These are phyloP conservation scores for Pythium insidiosum DNA, from an alignment of 352 stramenopile genomes.

Conservation along the genomic window DNA sequence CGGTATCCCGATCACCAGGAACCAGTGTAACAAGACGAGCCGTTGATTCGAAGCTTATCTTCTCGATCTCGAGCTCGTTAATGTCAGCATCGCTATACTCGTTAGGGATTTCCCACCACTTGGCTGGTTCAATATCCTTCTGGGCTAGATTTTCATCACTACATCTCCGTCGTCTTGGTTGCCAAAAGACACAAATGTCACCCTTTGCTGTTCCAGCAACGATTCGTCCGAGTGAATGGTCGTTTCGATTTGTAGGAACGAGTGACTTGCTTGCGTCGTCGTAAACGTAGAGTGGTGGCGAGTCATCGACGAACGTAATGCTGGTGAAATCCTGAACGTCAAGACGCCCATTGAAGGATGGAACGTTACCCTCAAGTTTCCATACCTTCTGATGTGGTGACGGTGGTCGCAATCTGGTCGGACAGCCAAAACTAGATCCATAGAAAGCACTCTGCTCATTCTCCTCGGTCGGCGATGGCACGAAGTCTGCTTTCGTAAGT, in stretches of 20 bases:
- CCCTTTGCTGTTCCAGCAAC: constrained; percentile 55
- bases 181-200: constrained; percentile 62
- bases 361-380: constrained; percentile 68
- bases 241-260: constrained; percentile 25
- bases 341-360: constrained; percentile 54
- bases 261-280: constrained; percentile 40
- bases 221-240: constrained; percentile 53
- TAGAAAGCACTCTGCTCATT: constrained; percentile 54
- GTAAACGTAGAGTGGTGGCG: constrained; percentile 45
- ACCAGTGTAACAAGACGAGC: constrained; percentile 52
- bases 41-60: constrained; percentile 46
- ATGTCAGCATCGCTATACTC: constrained; percentile 56
- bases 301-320: constrained; percentile 64
- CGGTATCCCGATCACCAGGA: constrained; percentile 52
- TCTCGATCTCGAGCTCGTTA: constrained; percentile 51
- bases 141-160: constrained; percentile 20
- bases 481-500: constrained; percentile 47
- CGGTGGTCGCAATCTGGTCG: constrained; percentile 31
- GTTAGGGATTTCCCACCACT: constrained; percentile 73
- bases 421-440: constrained; percentile 48
- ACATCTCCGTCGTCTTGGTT: constrained; percentile 32
- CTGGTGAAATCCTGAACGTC: constrained; percentile 69
- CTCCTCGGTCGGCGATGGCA: constrained; percentile 26
- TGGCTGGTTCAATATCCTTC: constrained; percentile 35
- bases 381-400: constrained; percentile 56